Evolutionary conservation across 176 grass and related monocot genomes (phyloP), one percentile per base, ranked within the genome.

Genomic region (Rhynchospora pubera): DNA sequence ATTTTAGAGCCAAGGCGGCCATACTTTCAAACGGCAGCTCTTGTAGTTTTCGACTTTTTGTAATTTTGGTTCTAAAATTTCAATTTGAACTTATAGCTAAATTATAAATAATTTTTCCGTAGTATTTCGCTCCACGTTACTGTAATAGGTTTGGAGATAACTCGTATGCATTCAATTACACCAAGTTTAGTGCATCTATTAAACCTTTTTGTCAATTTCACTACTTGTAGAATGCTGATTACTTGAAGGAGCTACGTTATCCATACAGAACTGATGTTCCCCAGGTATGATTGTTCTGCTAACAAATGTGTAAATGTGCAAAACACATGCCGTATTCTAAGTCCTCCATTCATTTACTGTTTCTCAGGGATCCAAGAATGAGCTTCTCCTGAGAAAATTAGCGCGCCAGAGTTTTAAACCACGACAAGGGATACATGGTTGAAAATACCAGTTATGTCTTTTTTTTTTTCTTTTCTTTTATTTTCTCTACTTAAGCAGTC

Each of bases 371-470:
- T 65, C 22, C 16, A 34, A 82, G 46, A 82, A 82, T 66, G 60
- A 48, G 4, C 79, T 82, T 82, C 57, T 65, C 42, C 58, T 82
- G 26, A 82, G 79, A 52, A 82, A 82, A 82, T 11, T 65, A 57
- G 79, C 79, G 5, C 34, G 12, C 18, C 22, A 66, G 42, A 66
- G 42, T 45, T 82, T 82, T 57, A 32, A 82, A 66, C 79, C 62
- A 19, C 34, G 65, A 12, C 9, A 26, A 82, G 21, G 9, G 51
- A 19, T 52, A 18, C 28, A 32, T 79, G 24, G 51, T 26, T 52
- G 39, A 77, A 77, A 24, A 12, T 48, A 22, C 6, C 9, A 26
- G 71, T 76, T 76, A 0, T 43, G 30, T n/a, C 6, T 46, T 46
- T 3, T 18, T 12, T 7, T 71, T 45, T 6, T 57, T 53, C 18